Percentiles rank a stretch among this genome's conserved stretches.
Evolutionary conservation across 2,329 filamentous ascomycete genomes (phyloP).

Genomic region (Aureobasidium subglaciale): DNA sequence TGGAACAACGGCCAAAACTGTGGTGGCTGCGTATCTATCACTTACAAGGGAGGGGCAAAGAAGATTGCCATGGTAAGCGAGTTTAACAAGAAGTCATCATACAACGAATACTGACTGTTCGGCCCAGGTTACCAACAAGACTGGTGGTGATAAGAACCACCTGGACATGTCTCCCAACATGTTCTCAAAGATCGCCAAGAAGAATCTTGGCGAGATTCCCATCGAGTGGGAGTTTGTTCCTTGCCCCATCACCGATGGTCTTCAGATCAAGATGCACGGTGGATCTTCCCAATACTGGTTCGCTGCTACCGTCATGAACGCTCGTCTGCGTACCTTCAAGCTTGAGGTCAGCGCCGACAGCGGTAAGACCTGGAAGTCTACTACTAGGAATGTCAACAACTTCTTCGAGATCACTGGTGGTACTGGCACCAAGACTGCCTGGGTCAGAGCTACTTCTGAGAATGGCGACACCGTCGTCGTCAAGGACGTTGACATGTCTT

Average conservation of each 20-base stretch:
- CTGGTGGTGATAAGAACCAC: slow-evolving; percentile 16
- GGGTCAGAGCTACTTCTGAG: slow-evolving; percentile 19
- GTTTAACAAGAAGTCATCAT: no score
- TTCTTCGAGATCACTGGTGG: slow-evolving; percentile 21
- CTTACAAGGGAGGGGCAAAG: slow-evolving; percentile 15
- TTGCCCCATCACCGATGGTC: slow-evolving; percentile 45
- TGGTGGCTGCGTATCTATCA: slow-evolving; percentile 15
- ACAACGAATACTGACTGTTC: not conserved
- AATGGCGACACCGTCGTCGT: slow-evolving; percentile 19
- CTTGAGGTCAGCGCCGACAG: slow-evolving; percentile 57
- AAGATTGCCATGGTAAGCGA: slow-evolving; percentile 14
- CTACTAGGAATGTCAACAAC: slow-evolving; percentile 42
- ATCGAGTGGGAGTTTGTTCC: slow-evolving; percentile 41
- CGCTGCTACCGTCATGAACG: slow-evolving; percentile 58
- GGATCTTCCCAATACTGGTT: slow-evolving; percentile 49
- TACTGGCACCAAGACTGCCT: slow-evolving; percentile 17
- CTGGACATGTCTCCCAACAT: slow-evolving; percentile 17
- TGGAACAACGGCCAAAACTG: slow-evolving; percentile 14
- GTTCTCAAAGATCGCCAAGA: slow-evolving; percentile 17
- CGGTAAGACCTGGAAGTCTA: slow-evolving; percentile 52
- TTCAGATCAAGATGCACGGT: slow-evolving; percentile 48
- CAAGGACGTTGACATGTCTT: slow-evolving; percentile 19
- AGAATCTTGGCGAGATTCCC: slow-evolving; percentile 11
- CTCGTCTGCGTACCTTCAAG: slow-evolving; percentile 48
- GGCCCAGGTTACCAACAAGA: slow-evolving; percentile 15